These are phyloP conservation scores for Cladosporium oxysporum DNA, from an alignment of 2,329 filamentous ascomycete species.

Conservation along the genomic window DNA sequence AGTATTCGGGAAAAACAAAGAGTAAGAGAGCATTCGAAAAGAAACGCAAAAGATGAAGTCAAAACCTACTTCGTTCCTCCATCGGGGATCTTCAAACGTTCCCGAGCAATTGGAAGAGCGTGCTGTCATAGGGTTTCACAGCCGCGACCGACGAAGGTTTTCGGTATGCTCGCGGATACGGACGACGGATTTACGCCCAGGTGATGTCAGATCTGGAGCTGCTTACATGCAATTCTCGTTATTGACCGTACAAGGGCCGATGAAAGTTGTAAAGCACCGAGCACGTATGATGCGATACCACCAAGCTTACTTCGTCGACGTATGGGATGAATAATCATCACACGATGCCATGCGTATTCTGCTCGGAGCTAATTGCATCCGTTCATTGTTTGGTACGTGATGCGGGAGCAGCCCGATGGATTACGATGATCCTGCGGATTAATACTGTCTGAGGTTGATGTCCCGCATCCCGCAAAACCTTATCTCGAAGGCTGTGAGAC, in stretches of 20 bases:
- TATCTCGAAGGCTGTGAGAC: neutral
- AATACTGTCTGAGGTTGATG: neutral
- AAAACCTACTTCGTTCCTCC: neutral
- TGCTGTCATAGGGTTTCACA: constrained; percentile 9
- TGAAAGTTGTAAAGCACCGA: neutral
- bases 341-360: neutral
- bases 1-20: neutral
- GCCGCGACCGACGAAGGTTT: neutral
- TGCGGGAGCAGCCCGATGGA: neutral
- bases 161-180: neutral
- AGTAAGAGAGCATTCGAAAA: neutral
- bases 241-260: constrained; percentile 14
- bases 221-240: neutral
- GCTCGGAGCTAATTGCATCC: neutral
- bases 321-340: neutral
- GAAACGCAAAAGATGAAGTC: constrained; percentile 4
- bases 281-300: neutral
- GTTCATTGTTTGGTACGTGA: neutral
- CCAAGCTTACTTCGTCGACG: neutral
- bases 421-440: neutral
- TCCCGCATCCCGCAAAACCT: constrained; percentile 5
- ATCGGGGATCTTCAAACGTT: neutral
- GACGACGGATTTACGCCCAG: neutral
- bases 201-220: constrained; percentile 14
- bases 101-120: neutral